Conservation (phyloP, 176 grass and related monocot species). For the Cenchrus americanus region DNA sequence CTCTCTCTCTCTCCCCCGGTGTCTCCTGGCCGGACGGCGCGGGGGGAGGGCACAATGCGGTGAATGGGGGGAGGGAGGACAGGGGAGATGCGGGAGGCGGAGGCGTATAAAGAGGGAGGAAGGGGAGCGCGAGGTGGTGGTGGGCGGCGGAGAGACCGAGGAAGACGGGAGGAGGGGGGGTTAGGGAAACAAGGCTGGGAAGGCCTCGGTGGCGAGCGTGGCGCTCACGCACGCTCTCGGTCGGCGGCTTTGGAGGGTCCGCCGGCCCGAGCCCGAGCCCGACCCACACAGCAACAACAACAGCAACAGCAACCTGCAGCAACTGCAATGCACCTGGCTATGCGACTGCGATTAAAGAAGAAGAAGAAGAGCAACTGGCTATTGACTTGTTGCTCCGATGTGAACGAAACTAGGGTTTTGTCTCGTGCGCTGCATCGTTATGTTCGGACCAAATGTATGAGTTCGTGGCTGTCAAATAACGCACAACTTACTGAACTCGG, state of each 20-base stretch:
- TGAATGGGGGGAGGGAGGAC: neutral
- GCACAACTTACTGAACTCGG: too few species aligned
- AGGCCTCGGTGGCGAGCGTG: neutral
- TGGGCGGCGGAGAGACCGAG: slow-evolving; percentile 58
- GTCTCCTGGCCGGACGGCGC: neutral
- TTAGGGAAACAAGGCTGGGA: slow-evolving; percentile 24
- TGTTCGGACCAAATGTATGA: neutral
- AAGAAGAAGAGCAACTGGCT: too few species aligned
- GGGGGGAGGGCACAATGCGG: neutral
- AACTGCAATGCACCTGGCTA: too few species aligned
- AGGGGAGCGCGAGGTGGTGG: neutral
- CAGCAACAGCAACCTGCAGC: too few species aligned
- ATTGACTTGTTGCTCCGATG: neutral
- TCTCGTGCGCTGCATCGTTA: neutral
- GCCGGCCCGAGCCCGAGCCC: slow-evolving; percentile 29
- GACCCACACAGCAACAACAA: neutral
- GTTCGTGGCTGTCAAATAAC: neutral
- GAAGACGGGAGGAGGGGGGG: neutral
- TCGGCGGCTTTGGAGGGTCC: slow-evolving; percentile 41
- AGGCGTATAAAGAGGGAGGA: slow-evolving; percentile 49
- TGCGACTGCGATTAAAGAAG: too few species aligned
- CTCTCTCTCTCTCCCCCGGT: neutral
- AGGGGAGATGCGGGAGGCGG: slow-evolving; percentile 20
- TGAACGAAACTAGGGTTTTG: too few species aligned
- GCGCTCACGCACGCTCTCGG: neutral